These are phyloP conservation scores for Colletotrichum orbiculare DNA, from an alignment of 2,329 filamentous ascomycete species.

Conservation along the genomic window DNA sequence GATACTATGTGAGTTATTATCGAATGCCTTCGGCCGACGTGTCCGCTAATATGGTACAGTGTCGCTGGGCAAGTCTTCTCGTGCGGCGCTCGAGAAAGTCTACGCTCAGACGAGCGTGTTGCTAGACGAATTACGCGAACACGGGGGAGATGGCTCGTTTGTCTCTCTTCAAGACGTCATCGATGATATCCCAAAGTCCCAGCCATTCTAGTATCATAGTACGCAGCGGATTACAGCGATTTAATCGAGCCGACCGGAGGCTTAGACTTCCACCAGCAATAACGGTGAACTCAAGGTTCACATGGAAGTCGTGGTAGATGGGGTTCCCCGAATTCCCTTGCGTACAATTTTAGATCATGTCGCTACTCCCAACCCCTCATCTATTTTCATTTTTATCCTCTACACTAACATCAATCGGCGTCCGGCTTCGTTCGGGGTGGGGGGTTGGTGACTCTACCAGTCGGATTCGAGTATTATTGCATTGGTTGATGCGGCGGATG, in stretches of 20 bases:
- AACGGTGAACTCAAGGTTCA: not conserved
- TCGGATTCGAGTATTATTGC: constrained; percentile 27
- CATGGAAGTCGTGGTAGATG: constrained; percentile 11
- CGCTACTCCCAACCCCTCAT: not conserved
- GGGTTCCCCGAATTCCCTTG: constrained; percentile 18
- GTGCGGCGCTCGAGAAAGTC: constrained; percentile 84
- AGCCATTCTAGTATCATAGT: constrained; percentile 32
- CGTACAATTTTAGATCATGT: constrained; percentile 26
- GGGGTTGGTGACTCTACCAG: constrained; percentile 15
- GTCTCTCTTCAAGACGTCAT: constrained; percentile 70
- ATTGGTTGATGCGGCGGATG: constrained; percentile 28
- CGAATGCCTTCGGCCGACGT: not conserved
- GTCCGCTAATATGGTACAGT: constrained; percentile 61
- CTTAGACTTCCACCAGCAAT: not conserved
- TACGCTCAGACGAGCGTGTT: constrained; percentile 89
- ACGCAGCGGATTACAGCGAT: not conserved
- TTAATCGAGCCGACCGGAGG: not conserved
- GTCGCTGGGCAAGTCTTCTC: constrained; percentile 88
- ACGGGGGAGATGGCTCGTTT: constrained; percentile 85
- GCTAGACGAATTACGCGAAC: constrained; percentile 82
- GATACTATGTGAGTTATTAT: constrained; percentile 77
- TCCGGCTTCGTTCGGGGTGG: constrained; percentile 32
- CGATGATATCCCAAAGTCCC: constrained; percentile 56
- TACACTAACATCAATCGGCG: constrained; percentile 31
- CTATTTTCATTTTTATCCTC: not conserved